Conservation (phyloP, 176 grass and related monocot species). For the Phoenix dactylifera region DNA sequence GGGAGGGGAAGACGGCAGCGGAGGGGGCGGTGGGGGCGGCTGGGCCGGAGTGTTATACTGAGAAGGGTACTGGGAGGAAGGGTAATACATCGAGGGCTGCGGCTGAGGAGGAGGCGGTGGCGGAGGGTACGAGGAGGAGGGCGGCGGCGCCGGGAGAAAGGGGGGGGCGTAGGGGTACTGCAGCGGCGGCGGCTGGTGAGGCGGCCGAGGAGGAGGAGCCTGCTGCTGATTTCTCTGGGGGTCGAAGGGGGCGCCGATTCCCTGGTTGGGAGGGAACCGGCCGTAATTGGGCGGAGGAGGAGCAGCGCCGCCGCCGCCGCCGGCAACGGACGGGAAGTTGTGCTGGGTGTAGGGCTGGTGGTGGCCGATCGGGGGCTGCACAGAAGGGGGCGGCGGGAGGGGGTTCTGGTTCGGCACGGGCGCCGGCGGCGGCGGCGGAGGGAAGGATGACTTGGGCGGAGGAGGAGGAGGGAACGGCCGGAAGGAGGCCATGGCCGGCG, state of each 20-base stretch:
- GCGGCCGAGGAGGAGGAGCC: background rate
- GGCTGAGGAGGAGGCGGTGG: slow-evolving; percentile 2
- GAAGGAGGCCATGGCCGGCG: slow-evolving; percentile 55
- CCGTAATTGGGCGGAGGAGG: background rate
- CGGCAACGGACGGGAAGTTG: slow-evolving; percentile 13
- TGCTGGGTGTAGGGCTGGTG: slow-evolving; percentile 19
- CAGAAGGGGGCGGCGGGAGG: slow-evolving; percentile 25
- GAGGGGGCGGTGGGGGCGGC: background rate
- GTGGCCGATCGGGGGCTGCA: slow-evolving; percentile 14
- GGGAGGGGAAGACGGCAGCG: slow-evolving; percentile 6
- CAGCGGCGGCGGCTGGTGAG: background rate
- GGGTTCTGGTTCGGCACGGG: slow-evolving; percentile 13
- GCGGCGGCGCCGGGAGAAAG: background rate
- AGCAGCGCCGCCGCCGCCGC: slow-evolving; percentile 7
- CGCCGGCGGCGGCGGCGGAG: slow-evolving; percentile 25
- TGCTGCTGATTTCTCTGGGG: too few relatives aligned
- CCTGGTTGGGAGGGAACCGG: too few relatives aligned
- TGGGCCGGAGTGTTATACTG: slow-evolving; percentile 6
- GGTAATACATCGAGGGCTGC: background rate
- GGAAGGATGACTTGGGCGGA: slow-evolving; percentile 27
- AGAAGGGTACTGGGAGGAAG: slow-evolving; percentile 8
- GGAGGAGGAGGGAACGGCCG: slow-evolving; percentile 54
- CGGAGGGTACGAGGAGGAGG: slow-evolving; percentile 1
- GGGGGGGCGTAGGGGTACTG: background rate
- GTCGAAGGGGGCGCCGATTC: too few relatives aligned